phyloP scores from a whole-genome alignment of 257 asterid genomes.

The Mentha longifolia region DNA sequence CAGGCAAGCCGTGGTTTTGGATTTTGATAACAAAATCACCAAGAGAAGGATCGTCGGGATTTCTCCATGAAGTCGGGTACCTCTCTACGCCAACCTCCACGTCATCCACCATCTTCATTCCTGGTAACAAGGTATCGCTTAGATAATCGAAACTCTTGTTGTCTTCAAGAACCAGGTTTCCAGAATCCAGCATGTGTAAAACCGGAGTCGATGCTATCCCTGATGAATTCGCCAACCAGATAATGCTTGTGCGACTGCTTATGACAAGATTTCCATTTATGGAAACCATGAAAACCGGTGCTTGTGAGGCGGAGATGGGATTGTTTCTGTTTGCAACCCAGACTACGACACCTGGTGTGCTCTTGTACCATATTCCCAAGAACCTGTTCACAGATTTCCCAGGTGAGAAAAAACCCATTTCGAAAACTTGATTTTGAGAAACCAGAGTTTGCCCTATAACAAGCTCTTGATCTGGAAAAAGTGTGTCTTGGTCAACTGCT shows the following conservation, averaged over 20 bases:
- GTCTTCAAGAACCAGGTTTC: slow-evolving; percentile 25
- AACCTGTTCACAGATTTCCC: too few relatives aligned
- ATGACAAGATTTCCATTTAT: neutral
- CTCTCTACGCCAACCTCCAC: slow-evolving; percentile 7
- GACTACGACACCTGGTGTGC: neutral
- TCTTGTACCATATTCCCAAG: neutral
- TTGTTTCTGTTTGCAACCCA: slow-evolving; percentile 18
- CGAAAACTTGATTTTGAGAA: too few relatives aligned
- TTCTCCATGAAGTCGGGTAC: slow-evolving; percentile 45
- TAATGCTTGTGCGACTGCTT: neutral
- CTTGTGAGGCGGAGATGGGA: neutral
- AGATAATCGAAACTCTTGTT: slow-evolving; percentile 36
- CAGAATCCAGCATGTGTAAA: slow-evolving; percentile 22
- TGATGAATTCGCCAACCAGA: slow-evolving; percentile 16
- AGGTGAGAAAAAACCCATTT: too few relatives aligned
- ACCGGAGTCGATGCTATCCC: neutral
- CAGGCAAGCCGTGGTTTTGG: slow-evolving; percentile 30
- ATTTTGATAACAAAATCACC: slow-evolving; percentile 34
- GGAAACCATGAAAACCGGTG: neutral
- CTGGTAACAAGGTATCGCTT: slow-evolving; percentile 32
- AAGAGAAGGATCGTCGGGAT: slow-evolving; percentile 42
- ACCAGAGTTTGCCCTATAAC: too few relatives aligned
- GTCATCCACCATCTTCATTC: slow-evolving; percentile 24
- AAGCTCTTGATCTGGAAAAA: too few relatives aligned
- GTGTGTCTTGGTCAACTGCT: too few relatives aligned